Evolutionary conservation across 2,329 filamentous ascomycete genomes (phyloP).

Genomic region (Elsinoe necatrix): DNA sequence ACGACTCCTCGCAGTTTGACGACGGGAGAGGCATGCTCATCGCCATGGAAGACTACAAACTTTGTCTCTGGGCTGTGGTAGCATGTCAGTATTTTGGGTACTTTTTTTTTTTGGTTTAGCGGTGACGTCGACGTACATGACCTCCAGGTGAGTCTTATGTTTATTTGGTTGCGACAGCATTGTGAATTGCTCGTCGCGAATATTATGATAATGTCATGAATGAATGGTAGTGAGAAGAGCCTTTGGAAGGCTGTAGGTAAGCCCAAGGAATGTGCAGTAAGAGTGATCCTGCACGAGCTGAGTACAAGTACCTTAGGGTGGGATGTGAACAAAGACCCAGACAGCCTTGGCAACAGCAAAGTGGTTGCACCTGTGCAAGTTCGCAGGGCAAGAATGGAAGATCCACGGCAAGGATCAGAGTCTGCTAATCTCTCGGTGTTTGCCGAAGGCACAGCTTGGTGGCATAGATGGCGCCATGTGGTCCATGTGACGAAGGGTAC

Average conservation of each 20-base stretch:
- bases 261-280: neutral
- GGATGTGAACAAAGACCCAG: constrained; percentile 7
- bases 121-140: constrained; percentile 30
- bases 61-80: constrained; percentile 35
- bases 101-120: neutral
- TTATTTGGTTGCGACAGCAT: constrained; percentile 18
- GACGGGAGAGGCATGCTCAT: constrained; percentile 37
- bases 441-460: constrained; percentile 2
- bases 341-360: neutral
- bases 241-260: neutral
- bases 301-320: constrained; percentile 7
- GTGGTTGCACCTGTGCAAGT: neutral
- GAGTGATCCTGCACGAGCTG: constrained; percentile 1
- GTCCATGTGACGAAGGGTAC: constrained; percentile 8
- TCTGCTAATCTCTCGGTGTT: constrained; percentile 7
- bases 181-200: constrained; percentile 1
- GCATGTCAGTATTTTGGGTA: constrained; percentile 8
- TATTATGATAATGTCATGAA: constrained; percentile 3
- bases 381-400: neutral
- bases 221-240: neutral
- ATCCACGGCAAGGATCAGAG: constrained; percentile 7
- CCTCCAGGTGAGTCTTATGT: constrained; percentile 33
- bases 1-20: constrained; percentile 40
- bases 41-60: constrained; percentile 44
- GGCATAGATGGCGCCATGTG: constrained; percentile 9